Evolutionary conservation across 257 asterid species (phyloP).

Genomic region (Verbena officinalis): DNA sequence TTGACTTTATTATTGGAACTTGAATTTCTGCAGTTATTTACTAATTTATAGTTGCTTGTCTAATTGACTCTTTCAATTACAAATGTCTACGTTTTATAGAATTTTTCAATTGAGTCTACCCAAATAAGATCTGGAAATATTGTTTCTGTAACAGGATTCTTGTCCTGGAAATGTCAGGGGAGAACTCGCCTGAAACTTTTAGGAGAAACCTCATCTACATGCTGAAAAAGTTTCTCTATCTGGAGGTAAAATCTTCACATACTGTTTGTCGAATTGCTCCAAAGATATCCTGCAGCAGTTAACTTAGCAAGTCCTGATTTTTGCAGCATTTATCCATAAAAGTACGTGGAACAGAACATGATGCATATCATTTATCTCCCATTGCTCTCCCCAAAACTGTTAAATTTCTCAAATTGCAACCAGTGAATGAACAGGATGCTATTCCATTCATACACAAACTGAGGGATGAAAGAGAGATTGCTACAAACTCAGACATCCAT

Average conservation of each 20-base stretch:
- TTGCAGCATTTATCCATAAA: constrained; percentile 71
- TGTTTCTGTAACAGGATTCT: constrained; percentile 56
- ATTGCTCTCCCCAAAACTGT: constrained; percentile 52
- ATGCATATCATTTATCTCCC: constrained; percentile 35
- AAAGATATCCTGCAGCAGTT: constrained; percentile 18
- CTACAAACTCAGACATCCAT: constrained; percentile 24
- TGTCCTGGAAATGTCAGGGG: constrained; percentile 59
- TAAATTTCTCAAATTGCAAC: constrained; percentile 59
- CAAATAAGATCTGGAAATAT: constrained; percentile 8
- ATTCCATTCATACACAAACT: constrained; percentile 37
- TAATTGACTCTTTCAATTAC: neutral
- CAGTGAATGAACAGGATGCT: constrained; percentile 43
- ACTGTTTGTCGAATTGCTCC: neutral
- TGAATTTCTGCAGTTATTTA: constrained; percentile 1
- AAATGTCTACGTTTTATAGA: neutral
- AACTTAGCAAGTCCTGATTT: constrained; percentile 23
- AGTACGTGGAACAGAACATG: constrained; percentile 52
- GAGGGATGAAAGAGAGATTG: constrained; percentile 24
- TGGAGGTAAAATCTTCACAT: constrained; percentile 59
- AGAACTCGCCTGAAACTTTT: constrained; percentile 41
- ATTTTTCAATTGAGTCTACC: too few relatives aligned
- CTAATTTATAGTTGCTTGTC: neutral
- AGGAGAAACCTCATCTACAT: constrained; percentile 42
- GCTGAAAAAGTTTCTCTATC: constrained; percentile 41
- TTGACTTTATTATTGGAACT: neutral